Conservation (phyloP, 2,329 filamentous ascomycete genomes). For the Penicillium sp. region DNA sequence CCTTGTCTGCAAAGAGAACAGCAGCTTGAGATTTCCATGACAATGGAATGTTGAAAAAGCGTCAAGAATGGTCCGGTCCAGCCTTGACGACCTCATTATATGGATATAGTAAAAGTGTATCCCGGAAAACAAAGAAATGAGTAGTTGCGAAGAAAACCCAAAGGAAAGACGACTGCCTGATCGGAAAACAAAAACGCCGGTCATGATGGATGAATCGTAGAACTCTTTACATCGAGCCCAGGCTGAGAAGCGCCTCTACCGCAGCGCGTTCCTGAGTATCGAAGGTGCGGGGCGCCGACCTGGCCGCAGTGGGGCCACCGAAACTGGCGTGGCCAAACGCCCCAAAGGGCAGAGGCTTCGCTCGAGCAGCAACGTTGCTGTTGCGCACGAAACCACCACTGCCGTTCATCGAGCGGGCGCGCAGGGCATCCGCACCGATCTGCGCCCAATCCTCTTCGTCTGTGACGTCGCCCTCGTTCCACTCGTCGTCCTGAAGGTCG, state of each 20-base stretch:
- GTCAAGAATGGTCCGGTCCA: constrained; percentile 36
- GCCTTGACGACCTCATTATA: constrained; percentile 35
- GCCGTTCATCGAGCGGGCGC: constrained; percentile 65
- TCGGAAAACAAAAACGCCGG: constrained; percentile 29
- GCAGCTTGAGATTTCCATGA: constrained; percentile 21
- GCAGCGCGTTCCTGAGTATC: constrained; percentile 54
- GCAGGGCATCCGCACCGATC: constrained; percentile 83
- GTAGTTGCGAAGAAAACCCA: neutral
- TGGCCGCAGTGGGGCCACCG: constrained; percentile 46
- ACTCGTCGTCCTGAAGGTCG: constrained; percentile 72
- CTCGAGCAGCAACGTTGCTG: constrained; percentile 35
- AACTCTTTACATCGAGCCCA: constrained; percentile 54
- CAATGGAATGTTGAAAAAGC: constrained; percentile 18
- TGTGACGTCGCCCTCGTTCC: constrained; percentile 84
- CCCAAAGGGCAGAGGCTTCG: constrained; percentile 30
- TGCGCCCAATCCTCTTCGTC: constrained; percentile 97
- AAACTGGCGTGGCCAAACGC: constrained; percentile 29
- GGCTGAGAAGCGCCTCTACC: constrained; percentile 55
- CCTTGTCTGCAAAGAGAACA: neutral
- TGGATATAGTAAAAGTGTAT: constrained; percentile 21
- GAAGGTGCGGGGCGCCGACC: constrained; percentile 47
- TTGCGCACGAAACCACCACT: constrained; percentile 49
- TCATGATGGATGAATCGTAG: constrained; percentile 23
- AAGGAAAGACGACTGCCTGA: neutral
- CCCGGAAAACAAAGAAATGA: constrained; percentile 11